phyloP scores from a whole-genome alignment of 306 rosid species.

The Vigna hirtella region DNA sequence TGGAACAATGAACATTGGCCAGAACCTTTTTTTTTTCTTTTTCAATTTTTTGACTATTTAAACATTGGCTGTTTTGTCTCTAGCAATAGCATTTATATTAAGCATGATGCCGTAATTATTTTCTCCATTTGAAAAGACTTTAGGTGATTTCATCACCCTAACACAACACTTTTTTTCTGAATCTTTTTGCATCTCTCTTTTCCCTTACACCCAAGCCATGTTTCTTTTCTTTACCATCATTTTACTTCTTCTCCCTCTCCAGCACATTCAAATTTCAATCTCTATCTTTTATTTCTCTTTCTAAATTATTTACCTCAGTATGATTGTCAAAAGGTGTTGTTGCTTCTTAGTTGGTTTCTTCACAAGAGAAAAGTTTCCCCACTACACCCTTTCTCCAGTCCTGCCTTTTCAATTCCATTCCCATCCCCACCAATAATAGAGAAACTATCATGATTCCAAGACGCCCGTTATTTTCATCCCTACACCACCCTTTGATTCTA shows the following conservation, averaged over 20 bases:
- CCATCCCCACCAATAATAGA: conserved; percentile 64
- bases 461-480: conserved; percentile 43
- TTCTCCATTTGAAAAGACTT: conserved; percentile 53
- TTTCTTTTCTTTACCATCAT: conserved; percentile 46
- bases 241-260: conserved; percentile 50
- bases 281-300: neutral
- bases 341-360: conserved; percentile 78
- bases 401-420: conserved; percentile 52
- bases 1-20: neutral
- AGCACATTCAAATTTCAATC: conserved; percentile 47
- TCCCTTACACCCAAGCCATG: conserved; percentile 18
- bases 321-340: conserved; percentile 74
- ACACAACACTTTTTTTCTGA: conserved; percentile 37
- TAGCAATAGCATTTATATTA: conserved; percentile 37
- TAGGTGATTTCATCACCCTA: conserved; percentile 57
- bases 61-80: conserved; percentile 37
- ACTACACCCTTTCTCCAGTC: conserved; percentile 40
- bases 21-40: neutral
- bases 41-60: neutral
- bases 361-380: conserved; percentile 56
- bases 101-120: conserved; percentile 63
- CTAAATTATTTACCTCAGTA: conserved; percentile 50
- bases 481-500: conserved; percentile 52
- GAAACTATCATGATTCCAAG: conserved; percentile 56
- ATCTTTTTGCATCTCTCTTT: conserved; percentile 38